Percentiles rank a stretch among this genome's conserved stretches.
phyloP scores from a whole-genome alignment of 306 rosid species.

The Echinosophora koreensis region DNA sequence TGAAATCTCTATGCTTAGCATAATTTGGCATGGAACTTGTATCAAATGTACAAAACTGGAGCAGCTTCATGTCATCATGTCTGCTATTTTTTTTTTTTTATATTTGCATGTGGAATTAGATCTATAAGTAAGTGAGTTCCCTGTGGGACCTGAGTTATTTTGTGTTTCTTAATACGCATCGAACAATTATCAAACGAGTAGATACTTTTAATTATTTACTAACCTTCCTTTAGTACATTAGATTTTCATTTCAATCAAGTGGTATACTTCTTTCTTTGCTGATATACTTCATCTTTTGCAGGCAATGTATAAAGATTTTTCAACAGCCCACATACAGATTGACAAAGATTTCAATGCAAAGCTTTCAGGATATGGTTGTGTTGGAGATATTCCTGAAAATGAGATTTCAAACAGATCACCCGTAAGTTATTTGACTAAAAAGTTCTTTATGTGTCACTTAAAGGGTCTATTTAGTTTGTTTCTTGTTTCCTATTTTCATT shows the following conservation, averaged over 20 bases:
- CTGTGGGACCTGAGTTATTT: slow-evolving; percentile 20
- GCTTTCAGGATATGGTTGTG: slow-evolving; percentile 96
- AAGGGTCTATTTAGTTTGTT: too few species aligned
- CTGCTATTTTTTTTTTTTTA: background rate
- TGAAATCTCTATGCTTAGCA: slow-evolving; percentile 31
- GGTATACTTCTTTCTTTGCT: slow-evolving; percentile 41
- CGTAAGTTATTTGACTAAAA: slow-evolving; percentile 53
- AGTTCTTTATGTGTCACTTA: background rate
- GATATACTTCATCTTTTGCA: slow-evolving; percentile 51
- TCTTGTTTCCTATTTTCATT: too few species aligned
- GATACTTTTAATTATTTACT: background rate
- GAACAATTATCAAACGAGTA: slow-evolving; percentile 15
- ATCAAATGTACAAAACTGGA: slow-evolving; percentile 10
- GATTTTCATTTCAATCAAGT: slow-evolving; percentile 18
- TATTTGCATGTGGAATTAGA: slow-evolving; percentile 5
- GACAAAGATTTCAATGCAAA: slow-evolving; percentile 93
- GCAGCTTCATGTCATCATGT: slow-evolving; percentile 1
- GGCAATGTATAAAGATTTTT: slow-evolving; percentile 96
- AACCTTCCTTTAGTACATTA: slow-evolving; percentile 20
- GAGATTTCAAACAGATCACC: slow-evolving; percentile 63
- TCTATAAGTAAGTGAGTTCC: background rate
- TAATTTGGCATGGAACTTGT: background rate
- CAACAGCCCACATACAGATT: slow-evolving; percentile 81
- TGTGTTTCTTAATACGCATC: slow-evolving; percentile 13
- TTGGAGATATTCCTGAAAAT: slow-evolving; percentile 64